Evolutionary conservation across 2,329 filamentous ascomycete species (phyloP).

Genomic region (Cytospora mali): DNA sequence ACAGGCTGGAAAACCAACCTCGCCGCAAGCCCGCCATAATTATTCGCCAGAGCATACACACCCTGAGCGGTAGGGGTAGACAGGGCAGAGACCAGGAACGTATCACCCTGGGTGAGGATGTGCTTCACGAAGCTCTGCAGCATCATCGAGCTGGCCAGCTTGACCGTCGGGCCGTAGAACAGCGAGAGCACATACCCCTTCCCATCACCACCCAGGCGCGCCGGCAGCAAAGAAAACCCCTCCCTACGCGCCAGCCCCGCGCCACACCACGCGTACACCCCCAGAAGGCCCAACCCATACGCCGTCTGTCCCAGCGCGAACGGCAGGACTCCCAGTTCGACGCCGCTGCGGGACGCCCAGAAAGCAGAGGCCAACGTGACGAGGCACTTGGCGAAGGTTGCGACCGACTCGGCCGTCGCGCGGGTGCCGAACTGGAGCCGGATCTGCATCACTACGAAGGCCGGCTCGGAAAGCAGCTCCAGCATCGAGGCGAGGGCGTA

Average conservation of each 20-base stretch:
- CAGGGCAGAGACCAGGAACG: constrained; percentile 79
- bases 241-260: constrained; percentile 55
- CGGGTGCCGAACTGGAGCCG: constrained; percentile 78
- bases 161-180: constrained; percentile 72
- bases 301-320: constrained; percentile 85
- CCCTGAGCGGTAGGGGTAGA: constrained; percentile 82
- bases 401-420: constrained; percentile 79
- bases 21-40: constrained; percentile 88
- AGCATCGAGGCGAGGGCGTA: constrained; percentile 63
- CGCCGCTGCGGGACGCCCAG: constrained; percentile 55
- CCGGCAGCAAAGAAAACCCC: constrained; percentile 70
- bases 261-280: constrained; percentile 70
- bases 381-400: constrained; percentile 76
- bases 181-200: constrained; percentile 55
- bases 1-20: constrained; percentile 91
- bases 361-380: constrained; percentile 73
- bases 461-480: constrained; percentile 84
- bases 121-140: constrained; percentile 90
- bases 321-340: constrained; percentile 74
- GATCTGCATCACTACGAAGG: constrained; percentile 85
- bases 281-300: constrained; percentile 70
- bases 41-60: constrained; percentile 88
- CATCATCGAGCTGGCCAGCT: constrained; percentile 79
- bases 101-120: constrained; percentile 90
- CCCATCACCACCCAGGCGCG: constrained; percentile 36